Base-by-base conservation (phyloP, 441 rosid species). In the Jatropha multifida region DNA sequence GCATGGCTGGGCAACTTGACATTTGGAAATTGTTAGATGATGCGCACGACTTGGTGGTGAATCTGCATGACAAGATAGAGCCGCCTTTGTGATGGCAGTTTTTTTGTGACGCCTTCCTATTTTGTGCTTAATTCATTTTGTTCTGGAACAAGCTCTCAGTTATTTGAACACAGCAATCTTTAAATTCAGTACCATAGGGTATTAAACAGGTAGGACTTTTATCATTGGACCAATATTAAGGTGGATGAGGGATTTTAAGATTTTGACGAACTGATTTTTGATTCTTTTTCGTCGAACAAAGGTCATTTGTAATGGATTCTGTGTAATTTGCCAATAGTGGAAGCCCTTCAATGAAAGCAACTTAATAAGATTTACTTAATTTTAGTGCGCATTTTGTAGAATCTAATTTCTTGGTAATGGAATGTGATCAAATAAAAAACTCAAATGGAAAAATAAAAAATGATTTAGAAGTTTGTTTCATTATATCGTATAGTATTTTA, bases 1-100 rank as follows among this genome's bases (percentile, higher is more conserved):
- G 91, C 83, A 91, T 93, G 97, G 84, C 96, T 1, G 99, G 99
- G 58, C 99, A 93, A 70, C 97, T 94, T 73, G 96, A 94, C 80
- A 89, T 94, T 69, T 94, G 99, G 99, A 94, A 90, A 86, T 96
- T 93, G 75, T 78, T 94, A 12, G 93, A 90, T 56, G 99, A 93
- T 77, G 99, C 99, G 0, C 98, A 94, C 74, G 82, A 88, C 75
- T 86, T 94, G 83, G 94, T 94, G 15, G 92, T 93, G 37, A 90
- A 89, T 67, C 89, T 94, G 58, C 97, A 93, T 0, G 92, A 91
- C 80, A 94, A 93, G 81, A 88, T 94, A 10, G 84, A 90, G 81
- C 72, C 89, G 52, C 80, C 93, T 1, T 74, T 85, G 66, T 83
- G 82, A 82, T 65, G 38, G 65, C 56, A 46, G 41, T 60, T 5